phyloP scores from a whole-genome alignment of 2,329 filamentous ascomycete species.

The Colletotrichum sp. region DNA sequence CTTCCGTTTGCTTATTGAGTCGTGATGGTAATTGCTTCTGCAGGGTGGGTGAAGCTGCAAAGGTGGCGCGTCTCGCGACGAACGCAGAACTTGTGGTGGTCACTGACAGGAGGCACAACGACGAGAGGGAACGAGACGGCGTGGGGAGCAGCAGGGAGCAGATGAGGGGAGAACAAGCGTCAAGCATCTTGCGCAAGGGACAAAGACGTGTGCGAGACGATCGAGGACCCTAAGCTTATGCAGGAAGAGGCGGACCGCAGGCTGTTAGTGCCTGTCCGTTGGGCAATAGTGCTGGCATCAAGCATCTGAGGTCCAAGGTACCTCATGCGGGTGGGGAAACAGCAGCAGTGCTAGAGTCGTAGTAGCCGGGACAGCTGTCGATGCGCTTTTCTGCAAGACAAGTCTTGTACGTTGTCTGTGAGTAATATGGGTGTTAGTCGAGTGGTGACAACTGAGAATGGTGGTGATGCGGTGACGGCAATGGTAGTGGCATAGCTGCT shows the following conservation, averaged over 20 bases:
- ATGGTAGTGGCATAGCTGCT: background rate
- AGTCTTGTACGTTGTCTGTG: background rate
- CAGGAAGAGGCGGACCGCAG: conserved; percentile 15
- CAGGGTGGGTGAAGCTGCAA: background rate
- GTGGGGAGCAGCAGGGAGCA: background rate
- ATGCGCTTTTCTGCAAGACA: background rate
- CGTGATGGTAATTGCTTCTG: background rate
- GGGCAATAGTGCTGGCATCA: background rate
- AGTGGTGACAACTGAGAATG: background rate
- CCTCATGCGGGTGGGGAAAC: background rate
- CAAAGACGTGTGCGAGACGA: background rate
- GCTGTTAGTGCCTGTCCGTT: conserved; percentile 5
- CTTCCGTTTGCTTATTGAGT: background rate
- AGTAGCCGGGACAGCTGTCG: background rate
- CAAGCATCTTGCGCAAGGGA: background rate
- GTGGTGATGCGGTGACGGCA: background rate
- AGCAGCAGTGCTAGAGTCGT: background rate
- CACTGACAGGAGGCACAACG: background rate
- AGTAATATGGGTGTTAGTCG: background rate
- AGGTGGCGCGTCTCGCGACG: background rate
- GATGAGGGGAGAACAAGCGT: background rate
- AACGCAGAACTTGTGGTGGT: background rate
- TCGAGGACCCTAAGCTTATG: conserved; percentile 11
- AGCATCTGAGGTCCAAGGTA: conserved; percentile 5
- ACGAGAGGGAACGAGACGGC: background rate